These are phyloP conservation scores for Psidium friedrichsthalianum DNA, from an alignment of 345 rosid genomes.

Conservation along the genomic window DNA sequence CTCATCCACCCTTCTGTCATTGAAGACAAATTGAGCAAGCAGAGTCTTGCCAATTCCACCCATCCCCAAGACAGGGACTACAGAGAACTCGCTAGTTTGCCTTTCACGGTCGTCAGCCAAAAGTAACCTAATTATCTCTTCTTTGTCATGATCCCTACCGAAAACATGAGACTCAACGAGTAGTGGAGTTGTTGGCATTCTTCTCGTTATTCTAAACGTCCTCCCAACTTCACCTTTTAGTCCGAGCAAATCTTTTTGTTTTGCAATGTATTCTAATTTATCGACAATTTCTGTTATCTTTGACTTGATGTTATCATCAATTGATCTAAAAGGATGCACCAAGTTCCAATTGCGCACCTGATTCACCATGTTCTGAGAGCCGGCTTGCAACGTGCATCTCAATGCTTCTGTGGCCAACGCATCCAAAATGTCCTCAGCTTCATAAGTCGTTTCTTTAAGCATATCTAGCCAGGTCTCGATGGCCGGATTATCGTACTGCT, in stretches of 20 bases:
- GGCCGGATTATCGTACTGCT: conserved; percentile 2
- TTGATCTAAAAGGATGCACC: background rate
- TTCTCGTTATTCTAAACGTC: background rate
- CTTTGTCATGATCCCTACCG: conserved; percentile 9
- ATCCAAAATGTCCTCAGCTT: conserved; percentile 19
- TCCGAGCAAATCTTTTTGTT: background rate
- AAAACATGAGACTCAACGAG: conserved; percentile 2
- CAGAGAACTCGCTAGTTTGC: background rate
- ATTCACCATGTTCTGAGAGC: background rate
- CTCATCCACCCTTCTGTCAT: background rate
- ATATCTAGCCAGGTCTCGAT: conserved; percentile 6
- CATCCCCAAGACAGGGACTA: conserved; percentile 10
- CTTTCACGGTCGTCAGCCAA: background rate
- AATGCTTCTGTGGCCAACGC: conserved; percentile 12
- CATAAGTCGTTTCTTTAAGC: conserved; percentile 7
- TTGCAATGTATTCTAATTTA: background rate
- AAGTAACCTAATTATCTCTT: background rate
- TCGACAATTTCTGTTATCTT: conserved; percentile 4
- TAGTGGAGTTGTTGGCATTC: conserved; percentile 2
- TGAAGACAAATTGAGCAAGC: conserved; percentile 12
- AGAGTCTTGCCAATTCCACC: conserved; percentile 22
- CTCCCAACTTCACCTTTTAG: background rate
- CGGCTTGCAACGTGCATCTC: background rate
- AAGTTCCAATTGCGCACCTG: conserved; percentile 1
- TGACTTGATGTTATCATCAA: background rate